These are phyloP conservation scores for Mortierella sp. DNA, from an alignment of 371 early-diverging fungal genomes.

Conservation along the genomic window DNA sequence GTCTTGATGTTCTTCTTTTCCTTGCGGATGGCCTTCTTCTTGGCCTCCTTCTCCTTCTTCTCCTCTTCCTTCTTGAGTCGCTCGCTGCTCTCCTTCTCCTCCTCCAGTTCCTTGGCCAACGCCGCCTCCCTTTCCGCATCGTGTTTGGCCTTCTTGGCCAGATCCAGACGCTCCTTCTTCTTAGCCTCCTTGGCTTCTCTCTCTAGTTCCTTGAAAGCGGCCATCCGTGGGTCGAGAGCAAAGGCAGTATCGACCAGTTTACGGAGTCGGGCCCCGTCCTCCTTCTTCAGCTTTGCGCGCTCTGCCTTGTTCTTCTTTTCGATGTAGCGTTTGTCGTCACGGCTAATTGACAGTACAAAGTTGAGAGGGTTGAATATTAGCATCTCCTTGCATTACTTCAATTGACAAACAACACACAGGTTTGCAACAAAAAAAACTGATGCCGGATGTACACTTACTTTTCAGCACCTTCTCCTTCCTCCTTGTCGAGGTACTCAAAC, in stretches of 20 bases:
- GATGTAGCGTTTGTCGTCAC: conserved; percentile 95
- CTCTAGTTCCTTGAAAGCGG: conserved; percentile 90
- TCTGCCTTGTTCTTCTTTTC: conserved; percentile 96
- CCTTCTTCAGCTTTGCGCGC: conserved; percentile 93
- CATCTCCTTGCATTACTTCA: too few species aligned
- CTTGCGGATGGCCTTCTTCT: conserved; percentile 88
- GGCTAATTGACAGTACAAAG: conserved; percentile 58
- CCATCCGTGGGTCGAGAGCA: conserved; percentile 92
- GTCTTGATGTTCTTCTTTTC: conserved; percentile 91
- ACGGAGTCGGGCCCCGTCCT: conserved; percentile 92
- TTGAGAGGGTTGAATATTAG: neutral
- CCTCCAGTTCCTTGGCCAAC: conserved; percentile 57
- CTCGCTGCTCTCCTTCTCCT: conserved; percentile 65
- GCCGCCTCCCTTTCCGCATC: conserved; percentile 70
- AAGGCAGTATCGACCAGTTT: conserved; percentile 82
- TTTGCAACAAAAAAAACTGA: too few species aligned
- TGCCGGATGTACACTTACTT: too few species aligned
- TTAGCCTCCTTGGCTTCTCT: conserved; percentile 89
- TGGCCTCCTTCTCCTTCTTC: conserved; percentile 78
- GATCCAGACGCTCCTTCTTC: conserved; percentile 86
- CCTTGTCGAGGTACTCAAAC: conserved; percentile 98
- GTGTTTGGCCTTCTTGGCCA: conserved; percentile 66
- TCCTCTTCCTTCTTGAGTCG: conserved; percentile 75
- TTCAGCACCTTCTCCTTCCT: conserved; percentile 90
- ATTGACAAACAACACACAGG: too few species aligned